Evolutionary conservation across 2,329 filamentous ascomycete species (phyloP).

Genomic region (Penicillium olsonii): DNA sequence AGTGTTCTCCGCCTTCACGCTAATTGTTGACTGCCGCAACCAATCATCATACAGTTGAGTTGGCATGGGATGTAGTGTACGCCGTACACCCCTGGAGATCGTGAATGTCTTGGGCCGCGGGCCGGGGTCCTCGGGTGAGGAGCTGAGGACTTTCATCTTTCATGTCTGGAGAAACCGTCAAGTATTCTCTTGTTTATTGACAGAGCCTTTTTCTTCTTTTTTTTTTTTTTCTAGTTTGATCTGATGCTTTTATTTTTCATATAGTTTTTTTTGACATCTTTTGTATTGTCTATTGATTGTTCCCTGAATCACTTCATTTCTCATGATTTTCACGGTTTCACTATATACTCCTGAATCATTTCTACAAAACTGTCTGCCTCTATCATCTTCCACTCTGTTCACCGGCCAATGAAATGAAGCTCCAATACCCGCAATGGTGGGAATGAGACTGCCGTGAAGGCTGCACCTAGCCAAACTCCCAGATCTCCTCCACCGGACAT

Average conservation of each 20-base stretch:
- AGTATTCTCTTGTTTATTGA: no score
- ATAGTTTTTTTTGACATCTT: no score
- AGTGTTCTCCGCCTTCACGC: background rate
- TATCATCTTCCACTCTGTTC: background rate
- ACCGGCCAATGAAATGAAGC: slow-evolving; percentile 30
- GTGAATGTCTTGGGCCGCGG: no score
- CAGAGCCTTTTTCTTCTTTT: no score
- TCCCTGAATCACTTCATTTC: no score
- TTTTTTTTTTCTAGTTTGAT: no score
- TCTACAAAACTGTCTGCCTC: no score
- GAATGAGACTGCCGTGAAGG: slow-evolving; percentile 38
- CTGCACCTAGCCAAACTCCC: slow-evolving; percentile 39
- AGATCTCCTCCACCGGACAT: slow-evolving; percentile 38
- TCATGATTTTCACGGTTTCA: background rate
- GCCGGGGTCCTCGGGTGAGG: slow-evolving; percentile 12
- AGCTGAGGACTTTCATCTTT: no score
- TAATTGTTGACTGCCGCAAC: background rate
- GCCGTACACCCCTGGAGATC: no score
- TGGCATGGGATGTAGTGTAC: no score
- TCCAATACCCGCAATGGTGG: slow-evolving; percentile 40
- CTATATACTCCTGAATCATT: background rate
- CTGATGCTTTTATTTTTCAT: background rate
- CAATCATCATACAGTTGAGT: background rate
- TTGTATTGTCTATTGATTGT: no score
- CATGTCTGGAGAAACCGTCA: no score